Conservation (phyloP, 306 rosid species). For the Carpinus fangiana region DNA sequence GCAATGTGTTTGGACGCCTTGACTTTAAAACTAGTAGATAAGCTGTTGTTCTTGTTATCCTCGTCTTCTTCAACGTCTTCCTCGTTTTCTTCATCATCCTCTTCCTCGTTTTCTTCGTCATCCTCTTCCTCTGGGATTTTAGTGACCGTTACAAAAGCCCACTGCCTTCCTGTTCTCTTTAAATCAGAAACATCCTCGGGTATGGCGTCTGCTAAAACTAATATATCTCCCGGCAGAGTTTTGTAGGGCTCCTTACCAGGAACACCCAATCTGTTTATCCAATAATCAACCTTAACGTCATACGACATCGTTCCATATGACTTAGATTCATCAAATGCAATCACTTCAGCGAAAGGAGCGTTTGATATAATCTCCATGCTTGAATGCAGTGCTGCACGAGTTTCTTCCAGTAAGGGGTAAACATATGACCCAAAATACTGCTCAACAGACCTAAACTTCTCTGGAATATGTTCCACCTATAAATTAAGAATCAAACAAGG, state of each 20-base stretch:
- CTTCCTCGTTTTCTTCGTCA: background rate
- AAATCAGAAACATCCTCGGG: conserved; percentile 51
- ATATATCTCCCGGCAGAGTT: conserved; percentile 63
- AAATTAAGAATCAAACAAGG: no score
- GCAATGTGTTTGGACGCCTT: conserved; percentile 32
- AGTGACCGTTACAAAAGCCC: conserved; percentile 50
- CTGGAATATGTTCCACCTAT: no score
- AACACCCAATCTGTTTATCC: conserved; percentile 47
- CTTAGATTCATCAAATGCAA: conserved; percentile 11
- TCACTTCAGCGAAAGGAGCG: conserved; percentile 55
- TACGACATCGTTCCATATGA: conserved; percentile 29
- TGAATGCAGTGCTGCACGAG: conserved; percentile 49
- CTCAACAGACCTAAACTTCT: background rate
- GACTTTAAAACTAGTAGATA: conserved; percentile 36
- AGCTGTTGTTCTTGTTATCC: no score
- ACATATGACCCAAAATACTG: conserved; percentile 48
- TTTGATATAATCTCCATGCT: conserved; percentile 47
- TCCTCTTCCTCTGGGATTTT: conserved; percentile 21
- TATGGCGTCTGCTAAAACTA: conserved; percentile 52
- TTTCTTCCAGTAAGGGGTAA: conserved; percentile 68
- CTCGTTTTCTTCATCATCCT: no score
- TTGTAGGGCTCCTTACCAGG: conserved; percentile 58
- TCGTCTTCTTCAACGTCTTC: conserved; percentile 10
- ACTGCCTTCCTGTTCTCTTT: conserved; percentile 44
- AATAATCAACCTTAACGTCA: conserved; percentile 36